Base-by-base conservation (phyloP, 108 stramenopile species). In the Nitzschia palea region DNA sequence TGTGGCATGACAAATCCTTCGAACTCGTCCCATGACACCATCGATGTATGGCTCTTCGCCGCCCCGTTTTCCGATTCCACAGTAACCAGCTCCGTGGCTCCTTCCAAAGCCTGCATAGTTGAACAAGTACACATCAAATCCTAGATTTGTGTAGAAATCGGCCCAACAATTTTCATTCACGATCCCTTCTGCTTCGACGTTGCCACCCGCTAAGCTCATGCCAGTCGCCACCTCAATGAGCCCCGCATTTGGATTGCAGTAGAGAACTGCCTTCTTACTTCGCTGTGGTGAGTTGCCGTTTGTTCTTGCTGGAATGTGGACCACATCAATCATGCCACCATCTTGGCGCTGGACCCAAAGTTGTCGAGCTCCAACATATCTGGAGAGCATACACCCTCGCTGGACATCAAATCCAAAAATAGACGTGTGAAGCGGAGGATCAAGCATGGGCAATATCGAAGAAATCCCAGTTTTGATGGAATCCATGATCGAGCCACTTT, bases 221-320 rank as follows among this genome's bases (percentile, higher is more conserved):
- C 93, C 93, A 20, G 93, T 79, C 10, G 89, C 86, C 3, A 90
- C 89, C 68, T 95, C 94, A 34, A 81, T 73, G 57, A 95, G 66
- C 2, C 94, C 90, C 15, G 94, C 94, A 68, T 95, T 95, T 1
- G 94, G 94, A 68, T 95, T 95, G 77, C 94, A 95, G 58, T 91
- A 95, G 56, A 95, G 52, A 0, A 95, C 88, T 4, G 90, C 89
- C 35, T 86, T 84, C 45, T 68, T 56, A 34, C 70, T 78, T 17
- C 40, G 56, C 36, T 42, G 61, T 23, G 28, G 68, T 23, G 43
- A 44, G 15, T 15, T 28, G 27, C 8, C 42, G 43, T 44, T 17
- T 2, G 63, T 17, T 37, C 60, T 65, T 1, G 85, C 86, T 40
- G 89, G 93, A 65, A 91, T 86, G 40, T 80, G 68, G 37, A 94